These are phyloP conservation scores for Capsella rubella DNA, from an alignment of 441 rosid species.

Conservation along the genomic window DNA sequence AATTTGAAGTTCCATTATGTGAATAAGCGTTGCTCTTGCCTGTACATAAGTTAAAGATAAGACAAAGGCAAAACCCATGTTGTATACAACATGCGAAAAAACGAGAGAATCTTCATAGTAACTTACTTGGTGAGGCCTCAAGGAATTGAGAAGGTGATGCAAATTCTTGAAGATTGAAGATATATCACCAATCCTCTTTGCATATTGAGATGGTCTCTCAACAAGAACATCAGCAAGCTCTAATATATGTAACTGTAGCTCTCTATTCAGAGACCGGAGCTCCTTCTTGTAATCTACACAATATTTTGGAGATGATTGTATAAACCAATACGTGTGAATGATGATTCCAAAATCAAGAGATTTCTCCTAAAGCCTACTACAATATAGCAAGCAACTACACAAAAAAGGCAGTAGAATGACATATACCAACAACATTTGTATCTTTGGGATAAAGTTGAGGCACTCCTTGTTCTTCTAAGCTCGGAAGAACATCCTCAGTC, in stretches of 20 bases:
- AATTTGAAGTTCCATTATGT: constrained; percentile 88
- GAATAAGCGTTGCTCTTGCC: constrained; percentile 96
- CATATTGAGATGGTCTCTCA: constrained; percentile 95
- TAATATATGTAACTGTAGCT: constrained; percentile 85
- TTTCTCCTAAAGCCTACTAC: too few relatives aligned
- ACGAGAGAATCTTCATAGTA: not conserved
- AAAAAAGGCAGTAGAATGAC: constrained; percentile 18
- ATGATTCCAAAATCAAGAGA: not conserved
- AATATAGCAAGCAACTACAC: too few relatives aligned
- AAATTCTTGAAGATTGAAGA: constrained; percentile 90
- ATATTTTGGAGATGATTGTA: not conserved
- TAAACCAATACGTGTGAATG: not conserved
- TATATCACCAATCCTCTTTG: constrained; percentile 89
- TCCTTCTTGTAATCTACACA: constrained; percentile 87
- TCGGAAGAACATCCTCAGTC: constrained; percentile 94
- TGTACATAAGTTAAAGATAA: constrained; percentile 30
- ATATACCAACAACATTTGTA: constrained; percentile 79
- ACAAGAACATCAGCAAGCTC: constrained; percentile 96
- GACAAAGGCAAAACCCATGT: too few relatives aligned
- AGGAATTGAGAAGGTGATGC: constrained; percentile 94
- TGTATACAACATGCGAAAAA: too few relatives aligned
- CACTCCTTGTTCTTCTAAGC: constrained; percentile 95
- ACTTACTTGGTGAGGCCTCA: constrained; percentile 89
- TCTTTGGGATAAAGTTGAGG: constrained; percentile 85
- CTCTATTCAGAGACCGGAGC: constrained; percentile 76